Conservation (phyloP, 2,329 filamentous ascomycete species). For the Epichloe glyceriae region DNA sequence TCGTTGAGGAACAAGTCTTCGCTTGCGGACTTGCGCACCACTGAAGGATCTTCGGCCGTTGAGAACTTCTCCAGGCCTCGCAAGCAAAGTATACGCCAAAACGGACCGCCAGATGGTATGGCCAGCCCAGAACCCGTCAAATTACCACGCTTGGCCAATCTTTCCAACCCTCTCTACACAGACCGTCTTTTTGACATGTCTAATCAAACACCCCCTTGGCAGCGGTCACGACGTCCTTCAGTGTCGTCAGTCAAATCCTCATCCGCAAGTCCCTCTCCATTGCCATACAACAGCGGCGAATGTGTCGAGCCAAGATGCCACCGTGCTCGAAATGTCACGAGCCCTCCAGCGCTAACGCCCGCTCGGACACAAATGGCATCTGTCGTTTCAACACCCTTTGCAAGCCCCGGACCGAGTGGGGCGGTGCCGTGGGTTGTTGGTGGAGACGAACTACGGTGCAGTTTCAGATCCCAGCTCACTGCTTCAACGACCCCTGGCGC, state of each 20-base stretch:
- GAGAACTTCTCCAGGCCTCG: constrained; percentile 49
- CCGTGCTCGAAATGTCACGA: constrained; percentile 17
- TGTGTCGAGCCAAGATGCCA: constrained; percentile 20
- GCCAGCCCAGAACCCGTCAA: constrained; percentile 18
- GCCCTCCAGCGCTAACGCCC: constrained; percentile 12
- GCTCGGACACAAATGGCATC: constrained; percentile 16
- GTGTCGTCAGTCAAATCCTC: constrained; percentile 34
- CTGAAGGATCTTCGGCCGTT: constrained; percentile 24
- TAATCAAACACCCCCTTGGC: constrained; percentile 24
- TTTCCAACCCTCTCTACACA: constrained; percentile 11
- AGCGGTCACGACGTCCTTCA: constrained; percentile 32
- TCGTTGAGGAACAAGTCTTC: constrained; percentile 19
- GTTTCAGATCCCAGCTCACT: constrained; percentile 43
- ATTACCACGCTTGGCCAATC: constrained; percentile 13
- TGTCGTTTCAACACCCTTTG: constrained; percentile 21
- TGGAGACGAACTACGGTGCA: constrained; percentile 40
- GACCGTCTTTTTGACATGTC: constrained; percentile 19
- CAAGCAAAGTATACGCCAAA: constrained; percentile 37
- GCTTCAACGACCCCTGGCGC: constrained; percentile 45
- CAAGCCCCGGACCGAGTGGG: constrained; percentile 14
- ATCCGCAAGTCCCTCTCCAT: constrained; percentile 32
- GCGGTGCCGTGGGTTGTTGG: constrained; percentile 35
- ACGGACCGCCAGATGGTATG: constrained; percentile 11
- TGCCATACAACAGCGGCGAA: constrained; percentile 28
- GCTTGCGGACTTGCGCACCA: constrained; percentile 20